Base-by-base conservation (phyloP, 2,329 filamentous ascomycete species). In the Fusarium verrucosum region DNA sequence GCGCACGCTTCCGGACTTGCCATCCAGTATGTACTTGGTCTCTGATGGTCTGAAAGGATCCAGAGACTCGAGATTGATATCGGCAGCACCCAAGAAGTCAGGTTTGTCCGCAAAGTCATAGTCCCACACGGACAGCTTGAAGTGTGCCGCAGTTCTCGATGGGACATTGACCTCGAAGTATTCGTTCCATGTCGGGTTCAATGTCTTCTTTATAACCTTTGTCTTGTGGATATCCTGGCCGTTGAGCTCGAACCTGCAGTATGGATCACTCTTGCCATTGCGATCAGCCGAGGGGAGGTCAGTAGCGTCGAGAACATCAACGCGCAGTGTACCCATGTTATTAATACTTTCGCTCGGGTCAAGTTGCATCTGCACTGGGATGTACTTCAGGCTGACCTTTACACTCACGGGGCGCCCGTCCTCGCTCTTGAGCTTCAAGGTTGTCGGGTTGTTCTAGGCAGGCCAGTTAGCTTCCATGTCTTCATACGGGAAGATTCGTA, bases 21-120 rank as follows among this genome's bases (percentile, higher is more conserved):
- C 95, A 72, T 97, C 92, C 3, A 99, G 83, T 1, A 85, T 80
- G 26, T 96, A 85, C 11, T 82, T 87, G 28, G 92, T 83, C 74
- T 96, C 92, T 70, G 91, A 87, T 11, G 88, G 86, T 73, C 86
- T 86, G 82, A 98, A 97, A 0, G 95, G 95, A 70, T 97, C 92
- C 9, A 99, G 83, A 28, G 88, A 78, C 45, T 90, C 87, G 16
- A 99, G 84, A 69, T 92, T 88, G 73, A 99, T 92, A 6, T 81
- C 79, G 1, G 92, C 84, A 58, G 83, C 85, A 40, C 95, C 95
- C n/a, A 99, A 81, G 75, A 90, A 91, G 77, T 99, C 95, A 2
- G 94, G 92, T 78, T 94, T 94, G 76, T 96, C 93, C 43, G 92
- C 94, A 81, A 98, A 96, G 76, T 99, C 95, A 87, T 94, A 99